Evolutionary conservation across 2,329 filamentous ascomycete genomes (phyloP), one percentile per base, ranked within the genome.

Genomic region (Coniochaeta pulveracea): DNA sequence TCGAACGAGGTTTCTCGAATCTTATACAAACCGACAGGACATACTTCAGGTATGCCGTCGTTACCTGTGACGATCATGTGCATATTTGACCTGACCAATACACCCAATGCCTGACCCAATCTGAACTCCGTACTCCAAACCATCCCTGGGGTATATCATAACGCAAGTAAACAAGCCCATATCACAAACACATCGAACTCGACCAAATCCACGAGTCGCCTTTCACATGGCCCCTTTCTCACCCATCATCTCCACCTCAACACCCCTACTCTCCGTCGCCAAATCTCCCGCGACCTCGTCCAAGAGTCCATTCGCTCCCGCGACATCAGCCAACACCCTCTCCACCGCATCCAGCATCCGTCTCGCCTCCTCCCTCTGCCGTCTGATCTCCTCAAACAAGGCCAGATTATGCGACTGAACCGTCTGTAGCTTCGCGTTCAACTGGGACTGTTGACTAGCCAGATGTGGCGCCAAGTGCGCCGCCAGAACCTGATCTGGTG

Each of bases 381-480:
- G 52, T 33, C 55, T 52, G 10, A 79, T 58, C 34, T 65, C 62
- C 26, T 62, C 61, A 37, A 63, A 67, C 12, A 77, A 54, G 5
- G 53, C 57, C 10, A 66, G 64, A 47, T 80, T 80, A 44, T 68
- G 62, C 11, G 63, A 58, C 48, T 76, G 70, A 26, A 61, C 61
- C 15, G 69, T 72, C 46, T 71, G 67, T 21, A 79, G 56, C 29
- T 58, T 60, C 7, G 69, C 70, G 47, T 72, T 72, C 39, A 79
- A 64, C 43, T 67, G 64, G 3, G 63, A 64, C 35, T 67, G 66
- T 47, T 76, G 69, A 11, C 61, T 53, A 3, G 58, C 56, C 4
- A 76, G 60, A 33, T 69, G 59, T 1, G 71, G 68, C 5, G 57
- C 50, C 16, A 76, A 55, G 49, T 78, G 73, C 2, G 72, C 72